A percentile compares a stretch with the other conserved stretches of the same genome.
Evolutionary conservation across 73 alveolate genomes (phyloP).

Genomic region (Tetrahymena elliotti): DNA sequence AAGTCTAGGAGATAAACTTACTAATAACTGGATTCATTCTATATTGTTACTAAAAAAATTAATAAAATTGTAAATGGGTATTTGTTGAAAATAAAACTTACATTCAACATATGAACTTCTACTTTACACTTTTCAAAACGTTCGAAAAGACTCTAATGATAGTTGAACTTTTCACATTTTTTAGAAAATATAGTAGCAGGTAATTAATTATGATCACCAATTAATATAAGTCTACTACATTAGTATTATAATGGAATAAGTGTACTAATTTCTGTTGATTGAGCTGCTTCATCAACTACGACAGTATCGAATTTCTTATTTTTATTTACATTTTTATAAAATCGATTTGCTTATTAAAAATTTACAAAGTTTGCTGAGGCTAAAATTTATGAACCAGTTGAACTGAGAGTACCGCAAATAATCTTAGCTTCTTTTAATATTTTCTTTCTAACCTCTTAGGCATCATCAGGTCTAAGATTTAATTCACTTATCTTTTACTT

Average conservation of each 20-base stretch:
- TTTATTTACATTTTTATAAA: neutral
- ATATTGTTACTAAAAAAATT: constrained; percentile 20
- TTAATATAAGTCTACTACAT: constrained; percentile 46
- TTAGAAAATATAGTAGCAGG: constrained; percentile 57
- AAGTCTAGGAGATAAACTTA: constrained; percentile 37
- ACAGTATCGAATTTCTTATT: constrained; percentile 49
- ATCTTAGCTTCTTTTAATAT: constrained; percentile 38
- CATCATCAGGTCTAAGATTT: neutral
- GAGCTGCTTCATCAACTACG: constrained; percentile 74
- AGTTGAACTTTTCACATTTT: constrained; percentile 34
- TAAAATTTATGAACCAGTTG: constrained; percentile 42
- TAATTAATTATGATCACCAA: constrained; percentile 68
- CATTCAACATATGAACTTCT: constrained; percentile 17
- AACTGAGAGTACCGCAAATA: constrained; percentile 40
- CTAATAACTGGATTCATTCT: constrained; percentile 46
- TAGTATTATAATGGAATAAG: constrained; percentile 57
- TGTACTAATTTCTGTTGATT: constrained; percentile 51
- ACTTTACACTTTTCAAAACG: constrained; percentile 44
- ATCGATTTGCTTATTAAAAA: neutral
- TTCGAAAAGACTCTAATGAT: constrained; percentile 50
- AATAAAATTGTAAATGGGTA: neutral
- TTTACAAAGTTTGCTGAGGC: neutral
- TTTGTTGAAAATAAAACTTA: neutral
- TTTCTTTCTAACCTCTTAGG: constrained; percentile 24
- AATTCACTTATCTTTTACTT: constrained; percentile 12